A percentile compares a stretch with the other conserved stretches of the same genome.
Conservation (phyloP, 2,329 filamentous ascomycete genomes). For the Fusarium cicatricum region DNA sequence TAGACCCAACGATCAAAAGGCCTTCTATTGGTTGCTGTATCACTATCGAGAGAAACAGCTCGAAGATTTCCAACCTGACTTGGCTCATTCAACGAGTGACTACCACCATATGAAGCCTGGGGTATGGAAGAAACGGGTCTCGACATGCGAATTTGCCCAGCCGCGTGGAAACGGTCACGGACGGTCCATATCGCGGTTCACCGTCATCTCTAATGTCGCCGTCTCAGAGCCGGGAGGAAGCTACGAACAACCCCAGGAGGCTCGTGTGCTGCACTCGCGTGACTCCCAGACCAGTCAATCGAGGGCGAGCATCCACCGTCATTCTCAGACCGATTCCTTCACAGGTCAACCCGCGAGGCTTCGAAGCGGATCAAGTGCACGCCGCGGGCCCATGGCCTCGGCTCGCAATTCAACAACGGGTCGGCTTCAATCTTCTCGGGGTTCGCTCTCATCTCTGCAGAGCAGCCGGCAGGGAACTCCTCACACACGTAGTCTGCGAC, state of each 20-base stretch:
- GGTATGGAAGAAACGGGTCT: slow-evolving; percentile 66
- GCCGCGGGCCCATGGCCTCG: slow-evolving; percentile 43
- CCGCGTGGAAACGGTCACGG: slow-evolving; percentile 56
- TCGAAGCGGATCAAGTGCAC: slow-evolving; percentile 48
- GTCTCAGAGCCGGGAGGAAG: slow-evolving; percentile 65
- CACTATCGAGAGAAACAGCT: slow-evolving; percentile 85
- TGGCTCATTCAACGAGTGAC: slow-evolving; percentile 89
- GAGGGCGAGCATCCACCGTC: slow-evolving; percentile 74
- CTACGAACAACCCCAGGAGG: slow-evolving; percentile 86
- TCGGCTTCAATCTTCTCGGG: slow-evolving; percentile 47
- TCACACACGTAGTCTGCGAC: slow-evolving; percentile 53
- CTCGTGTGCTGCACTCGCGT: slow-evolving; percentile 55
- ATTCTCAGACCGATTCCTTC: slow-evolving; percentile 45
- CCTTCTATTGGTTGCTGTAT: slow-evolving; percentile 87
- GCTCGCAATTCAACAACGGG: slow-evolving; percentile 42
- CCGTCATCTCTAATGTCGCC: slow-evolving; percentile 70
- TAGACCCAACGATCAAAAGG: slow-evolving; percentile 87
- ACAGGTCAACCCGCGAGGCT: slow-evolving; percentile 43
- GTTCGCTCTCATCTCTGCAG: slow-evolving; percentile 60
- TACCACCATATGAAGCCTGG: slow-evolving; percentile 79
- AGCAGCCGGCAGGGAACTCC: slow-evolving; percentile 55
- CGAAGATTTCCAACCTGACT: slow-evolving; percentile 83
- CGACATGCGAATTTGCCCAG: slow-evolving; percentile 67
- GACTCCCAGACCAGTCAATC: slow-evolving; percentile 65
- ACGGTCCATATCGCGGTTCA: slow-evolving; percentile 67